A percentile compares a stretch with the other conserved stretches of the same genome.
Evolutionary conservation across 805 yeast genomes (phyloP).

Genomic region (Schwanniomyces yamadae): DNA sequence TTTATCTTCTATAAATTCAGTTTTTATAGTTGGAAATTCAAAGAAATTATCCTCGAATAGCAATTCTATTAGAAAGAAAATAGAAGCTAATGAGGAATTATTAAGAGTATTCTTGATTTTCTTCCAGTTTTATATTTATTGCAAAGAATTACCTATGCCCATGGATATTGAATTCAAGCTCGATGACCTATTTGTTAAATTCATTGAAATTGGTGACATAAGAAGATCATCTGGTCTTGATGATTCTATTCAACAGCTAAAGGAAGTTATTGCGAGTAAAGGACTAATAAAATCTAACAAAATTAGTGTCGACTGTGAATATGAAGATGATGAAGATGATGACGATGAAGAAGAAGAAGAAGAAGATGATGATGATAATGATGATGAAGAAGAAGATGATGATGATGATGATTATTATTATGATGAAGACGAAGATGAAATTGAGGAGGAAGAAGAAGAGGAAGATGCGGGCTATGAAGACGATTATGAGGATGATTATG

Average conservation of each 20-base stretch:
- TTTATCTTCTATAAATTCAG: constrained; percentile 17
- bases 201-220: constrained; percentile 27
- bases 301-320: constrained; percentile 10
- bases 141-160: constrained; percentile 63
- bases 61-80: constrained; percentile 6
- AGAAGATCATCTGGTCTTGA: constrained; percentile 34
- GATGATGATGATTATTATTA: constrained; percentile 10
- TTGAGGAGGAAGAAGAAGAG: constrained; percentile 26
- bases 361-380: constrained; percentile 12
- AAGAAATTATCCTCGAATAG: constrained; percentile 3
- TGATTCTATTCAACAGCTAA: constrained; percentile 45
- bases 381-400: constrained; percentile 15
- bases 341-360: constrained; percentile 15
- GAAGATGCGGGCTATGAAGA: constrained; percentile 14
- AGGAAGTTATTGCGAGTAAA: constrained; percentile 21
- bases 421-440: constrained; percentile 26
- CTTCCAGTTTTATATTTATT: constrained; percentile 68
- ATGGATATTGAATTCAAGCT: constrained; percentile 57
- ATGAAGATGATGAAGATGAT: constrained; percentile 15
- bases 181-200: constrained; percentile 39
- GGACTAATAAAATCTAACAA: too few species aligned
- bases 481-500: constrained; percentile 11
- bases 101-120: constrained; percentile 46
- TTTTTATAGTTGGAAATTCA: constrained; percentile 1
- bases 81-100: constrained; percentile 11